Evolutionary conservation across 2,329 filamentous ascomycete species (phyloP).

Genomic region (Trichophyton schoenleinii): DNA sequence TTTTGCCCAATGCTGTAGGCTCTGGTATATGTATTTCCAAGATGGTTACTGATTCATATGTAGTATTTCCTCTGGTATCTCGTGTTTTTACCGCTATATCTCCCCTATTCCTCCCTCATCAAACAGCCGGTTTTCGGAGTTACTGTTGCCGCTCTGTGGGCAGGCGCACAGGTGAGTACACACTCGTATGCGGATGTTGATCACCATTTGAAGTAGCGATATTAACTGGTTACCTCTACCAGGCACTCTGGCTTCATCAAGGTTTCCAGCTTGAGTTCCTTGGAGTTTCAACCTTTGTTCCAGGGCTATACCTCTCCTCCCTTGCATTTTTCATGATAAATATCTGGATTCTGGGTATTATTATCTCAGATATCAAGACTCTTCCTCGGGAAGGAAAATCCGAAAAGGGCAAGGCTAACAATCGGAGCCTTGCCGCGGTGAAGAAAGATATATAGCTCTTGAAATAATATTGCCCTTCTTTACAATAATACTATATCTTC

Average conservation of each 20-base stretch:
- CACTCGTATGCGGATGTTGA: not conserved
- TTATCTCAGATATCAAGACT: slow-evolving; percentile 52
- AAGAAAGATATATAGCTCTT: not conserved
- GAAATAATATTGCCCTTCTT: no score
- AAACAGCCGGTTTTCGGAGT: slow-evolving; percentile 48
- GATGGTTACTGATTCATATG: not conserved
- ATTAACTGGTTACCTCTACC: not conserved
- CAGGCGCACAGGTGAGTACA: slow-evolving; percentile 51
- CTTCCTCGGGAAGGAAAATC: not conserved
- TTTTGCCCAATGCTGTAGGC: no score
- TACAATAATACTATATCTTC: not conserved
- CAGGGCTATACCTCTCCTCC: slow-evolving; percentile 65
- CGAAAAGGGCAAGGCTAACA: not conserved
- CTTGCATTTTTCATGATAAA: slow-evolving; percentile 75
- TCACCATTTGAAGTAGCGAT: not conserved
- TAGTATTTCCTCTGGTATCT: slow-evolving; percentile 99
- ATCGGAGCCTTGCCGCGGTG: not conserved
- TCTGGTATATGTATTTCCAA: no score
- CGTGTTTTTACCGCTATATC: slow-evolving; percentile 80
- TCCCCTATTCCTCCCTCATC: slow-evolving; percentile 66
- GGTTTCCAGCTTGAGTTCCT: slow-evolving; percentile 67
- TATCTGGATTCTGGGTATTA: slow-evolving; percentile 70
- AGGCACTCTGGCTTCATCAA: slow-evolving; percentile 60
- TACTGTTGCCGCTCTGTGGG: slow-evolving; percentile 57
- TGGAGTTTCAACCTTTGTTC: slow-evolving; percentile 70